These are phyloP conservation scores for Leccinum subgranulosum DNA, from an alignment of 768 basidiomycete species.

Conservation along the genomic window DNA sequence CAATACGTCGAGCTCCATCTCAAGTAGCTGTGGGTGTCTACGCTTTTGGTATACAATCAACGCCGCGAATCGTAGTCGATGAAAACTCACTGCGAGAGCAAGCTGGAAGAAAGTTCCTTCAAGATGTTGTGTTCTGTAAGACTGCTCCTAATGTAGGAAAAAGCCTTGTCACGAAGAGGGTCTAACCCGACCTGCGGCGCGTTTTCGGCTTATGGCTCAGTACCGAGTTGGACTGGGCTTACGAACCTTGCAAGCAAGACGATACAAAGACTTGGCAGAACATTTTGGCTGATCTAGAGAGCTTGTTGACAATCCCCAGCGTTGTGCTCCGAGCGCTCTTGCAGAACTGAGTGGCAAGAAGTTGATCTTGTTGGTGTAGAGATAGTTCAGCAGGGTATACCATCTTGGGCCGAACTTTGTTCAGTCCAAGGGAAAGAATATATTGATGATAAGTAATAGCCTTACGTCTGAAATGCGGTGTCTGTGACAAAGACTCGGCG, in stretches of 20 bases:
- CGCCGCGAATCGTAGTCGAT: background rate
- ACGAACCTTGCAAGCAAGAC: background rate
- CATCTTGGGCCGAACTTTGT: background rate
- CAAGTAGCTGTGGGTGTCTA: background rate
- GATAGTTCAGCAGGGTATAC: background rate
- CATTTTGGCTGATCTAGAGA: background rate
- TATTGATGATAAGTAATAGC: background rate
- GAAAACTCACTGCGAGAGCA: background rate
- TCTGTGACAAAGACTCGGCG: background rate
- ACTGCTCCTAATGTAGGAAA: background rate
- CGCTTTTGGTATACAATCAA: background rate
- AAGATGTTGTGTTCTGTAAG: background rate
- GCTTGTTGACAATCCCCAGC: background rate
- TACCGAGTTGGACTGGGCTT: background rate
- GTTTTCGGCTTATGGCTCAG: background rate
- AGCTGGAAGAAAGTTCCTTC: background rate
- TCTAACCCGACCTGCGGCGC: background rate
- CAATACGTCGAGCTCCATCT: background rate
- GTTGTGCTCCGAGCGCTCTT: background rate
- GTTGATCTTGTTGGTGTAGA: background rate
- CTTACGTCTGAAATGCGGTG: background rate
- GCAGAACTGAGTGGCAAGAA: background rate
- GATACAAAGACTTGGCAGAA: background rate
- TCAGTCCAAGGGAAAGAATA: background rate
- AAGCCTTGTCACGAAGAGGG: background rate